Base-by-base conservation (phyloP, 164 flowering plant genomes). In the Tetrastigma voinierianum region DNA sequence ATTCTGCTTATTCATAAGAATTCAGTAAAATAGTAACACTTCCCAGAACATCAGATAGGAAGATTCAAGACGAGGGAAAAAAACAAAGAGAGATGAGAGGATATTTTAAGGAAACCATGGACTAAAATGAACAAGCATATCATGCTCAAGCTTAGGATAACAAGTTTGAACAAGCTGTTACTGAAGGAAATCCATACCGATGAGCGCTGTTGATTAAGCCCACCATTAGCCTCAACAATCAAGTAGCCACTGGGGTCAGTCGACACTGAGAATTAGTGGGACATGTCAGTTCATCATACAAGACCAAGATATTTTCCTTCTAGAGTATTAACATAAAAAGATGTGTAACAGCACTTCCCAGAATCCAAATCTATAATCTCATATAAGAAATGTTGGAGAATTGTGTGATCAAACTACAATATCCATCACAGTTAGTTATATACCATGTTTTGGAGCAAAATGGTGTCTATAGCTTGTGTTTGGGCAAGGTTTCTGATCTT, bases 191-290 rank as follows among this genome's bases (percentile, higher is more conserved):
- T 24, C 61, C 85, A 74, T 88, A 91, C 97, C 79, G 98, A 89
- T 57, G 95, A 82, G 15, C 98, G 87, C 64, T 94, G 98, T 67
- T 94, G 98, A 74, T 94, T 91, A 53, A 94, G 91, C 54, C 98
- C 98, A 24, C 98, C 98, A 80, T 91, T 94, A 56, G 95, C 98
- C 53, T 89, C 97, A 53, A 94, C 86, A 67, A 88, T 78, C 71
- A 94, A 71, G 81, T 86, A 94, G n/a, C 83, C 84, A 68, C 67
- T 78, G 17, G 74, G 73, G 45, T 53, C 70, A 59, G 57, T 23
- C 17, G 78, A 72, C 16, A 57, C 96, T 89, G 86, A 68, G 73
- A 73, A 56, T 57, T 16, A 70, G 68, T 16, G 25, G n/a, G 25
- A 58, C 45, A 46, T 49, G 53, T 61, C 61, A 65, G 55, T 44